Evolutionary conservation across 2,329 filamentous ascomycete species (phyloP).

Genomic region (Fonsecaea pedrosoi): DNA sequence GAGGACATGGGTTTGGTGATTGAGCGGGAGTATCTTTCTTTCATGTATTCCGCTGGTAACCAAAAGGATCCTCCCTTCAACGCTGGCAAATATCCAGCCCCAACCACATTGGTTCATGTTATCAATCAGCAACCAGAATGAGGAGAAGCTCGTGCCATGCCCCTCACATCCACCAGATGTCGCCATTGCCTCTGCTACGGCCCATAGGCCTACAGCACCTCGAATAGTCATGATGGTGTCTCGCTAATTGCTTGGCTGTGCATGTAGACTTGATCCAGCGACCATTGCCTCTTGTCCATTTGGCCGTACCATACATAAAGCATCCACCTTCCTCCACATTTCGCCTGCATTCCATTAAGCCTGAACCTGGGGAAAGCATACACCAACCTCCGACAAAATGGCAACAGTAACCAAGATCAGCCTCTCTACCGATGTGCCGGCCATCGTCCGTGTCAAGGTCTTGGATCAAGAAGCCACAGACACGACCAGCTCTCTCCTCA

Average conservation of each 20-base stretch:
- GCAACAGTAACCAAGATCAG: conserved; percentile 8
- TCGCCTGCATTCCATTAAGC: neutral
- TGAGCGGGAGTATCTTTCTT: neutral
- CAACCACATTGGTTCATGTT: conserved; percentile 18
- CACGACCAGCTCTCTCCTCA: conserved; percentile 7
- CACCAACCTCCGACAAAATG: conserved; percentile 2
- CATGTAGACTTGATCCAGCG: neutral
- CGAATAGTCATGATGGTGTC: neutral
- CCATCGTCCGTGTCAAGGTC: neutral
- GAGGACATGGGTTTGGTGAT: neutral
- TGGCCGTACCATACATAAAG: neutral
- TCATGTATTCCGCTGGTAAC: neutral
- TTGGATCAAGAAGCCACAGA: conserved; percentile 1
- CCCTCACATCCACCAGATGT: conserved; percentile 6
- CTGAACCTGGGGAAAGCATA: neutral
- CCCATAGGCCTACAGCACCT: neutral
- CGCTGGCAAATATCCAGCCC: neutral
- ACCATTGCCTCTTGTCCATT: neutral
- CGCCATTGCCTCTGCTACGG: neutral
- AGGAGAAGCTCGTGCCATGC: conserved; percentile 10
- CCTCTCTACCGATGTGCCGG: neutral
- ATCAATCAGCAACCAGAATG: conserved; percentile 5
- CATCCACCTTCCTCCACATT: neutral
- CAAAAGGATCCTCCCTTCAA: neutral
- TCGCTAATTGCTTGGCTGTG: neutral